phyloP scores from a whole-genome alignment of 129 eudicot genomes.

The Chrysanthemum seticuspe region DNA sequence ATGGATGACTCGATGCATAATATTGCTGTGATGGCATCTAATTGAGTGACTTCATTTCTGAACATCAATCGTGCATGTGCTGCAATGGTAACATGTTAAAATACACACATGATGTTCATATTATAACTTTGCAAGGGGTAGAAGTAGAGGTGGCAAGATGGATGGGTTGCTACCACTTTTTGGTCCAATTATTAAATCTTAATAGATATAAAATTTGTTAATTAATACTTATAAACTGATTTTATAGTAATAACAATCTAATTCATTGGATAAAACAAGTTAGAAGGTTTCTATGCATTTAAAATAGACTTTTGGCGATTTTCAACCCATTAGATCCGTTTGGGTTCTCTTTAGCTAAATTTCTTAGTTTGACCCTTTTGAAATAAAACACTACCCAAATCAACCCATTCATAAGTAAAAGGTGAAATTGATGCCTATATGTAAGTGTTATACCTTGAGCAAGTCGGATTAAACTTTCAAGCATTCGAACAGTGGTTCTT shows the following conservation, averaged over 20 bases:
- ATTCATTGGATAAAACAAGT: too few relatives aligned
- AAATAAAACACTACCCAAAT: too few relatives aligned
- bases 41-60: constrained; percentile 74
- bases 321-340: background rate
- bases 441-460: constrained; percentile 65
- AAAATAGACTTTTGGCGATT: background rate
- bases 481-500: constrained; percentile 91
- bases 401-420: background rate
- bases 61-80: constrained; percentile 98
- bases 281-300: background rate
- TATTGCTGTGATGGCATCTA: constrained; percentile 91
- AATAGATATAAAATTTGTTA: background rate
- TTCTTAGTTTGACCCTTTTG: background rate
- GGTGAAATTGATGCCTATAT: too few relatives aligned
- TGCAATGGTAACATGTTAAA: constrained; percentile 32
- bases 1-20: constrained; percentile 94
- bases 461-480: constrained; percentile 92
- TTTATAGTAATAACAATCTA: background rate
- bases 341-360: too few relatives aligned
- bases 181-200: background rate
- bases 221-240: too few relatives aligned
- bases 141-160: background rate
- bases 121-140: background rate
- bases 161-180: background rate
- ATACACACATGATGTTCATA: background rate